phyloP scores from a whole-genome alignment of 129 eudicot genomes.

The Lonicera japonica region DNA sequence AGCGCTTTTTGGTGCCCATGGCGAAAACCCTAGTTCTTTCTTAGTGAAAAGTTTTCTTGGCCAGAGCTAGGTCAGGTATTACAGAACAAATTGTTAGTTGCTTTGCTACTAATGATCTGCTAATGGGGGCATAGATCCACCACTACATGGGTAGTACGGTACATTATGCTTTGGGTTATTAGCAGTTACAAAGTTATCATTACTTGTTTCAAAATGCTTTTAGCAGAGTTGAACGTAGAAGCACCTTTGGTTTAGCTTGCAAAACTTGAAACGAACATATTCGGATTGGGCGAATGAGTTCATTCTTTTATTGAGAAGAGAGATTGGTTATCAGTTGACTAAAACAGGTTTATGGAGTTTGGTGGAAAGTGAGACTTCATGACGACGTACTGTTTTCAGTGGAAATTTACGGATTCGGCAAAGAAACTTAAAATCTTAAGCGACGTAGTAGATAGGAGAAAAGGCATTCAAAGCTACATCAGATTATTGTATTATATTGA shows the following conservation, averaged over 20 bases:
- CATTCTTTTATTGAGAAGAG: neutral
- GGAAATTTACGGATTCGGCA: neutral
- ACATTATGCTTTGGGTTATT: constrained; percentile 2
- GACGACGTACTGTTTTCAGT: neutral
- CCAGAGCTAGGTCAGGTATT: constrained; percentile 11
- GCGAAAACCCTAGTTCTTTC: constrained; percentile 9
- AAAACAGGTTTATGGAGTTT: neutral
- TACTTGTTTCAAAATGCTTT: constrained; percentile 1
- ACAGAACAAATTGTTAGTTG: constrained; percentile 10
- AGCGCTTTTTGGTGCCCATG: no score
- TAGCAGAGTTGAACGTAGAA: neutral
- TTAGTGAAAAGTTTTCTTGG: constrained; percentile 12
- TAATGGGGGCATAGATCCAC: constrained; percentile 9
- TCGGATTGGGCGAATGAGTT: neutral
- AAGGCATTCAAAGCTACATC: neutral
- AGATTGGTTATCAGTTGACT: neutral
- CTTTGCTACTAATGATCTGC: constrained; percentile 8
- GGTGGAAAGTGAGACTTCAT: neutral
- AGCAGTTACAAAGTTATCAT: neutral
- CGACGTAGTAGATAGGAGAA: neutral
- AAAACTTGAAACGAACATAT: neutral
- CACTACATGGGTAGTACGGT: neutral
- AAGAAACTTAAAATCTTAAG: neutral
- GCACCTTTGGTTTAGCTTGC: neutral
- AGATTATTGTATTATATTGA: neutral